Conservation (phyloP, 192 early-diverging fungal species). For the Kappamyces sp. region DNA sequence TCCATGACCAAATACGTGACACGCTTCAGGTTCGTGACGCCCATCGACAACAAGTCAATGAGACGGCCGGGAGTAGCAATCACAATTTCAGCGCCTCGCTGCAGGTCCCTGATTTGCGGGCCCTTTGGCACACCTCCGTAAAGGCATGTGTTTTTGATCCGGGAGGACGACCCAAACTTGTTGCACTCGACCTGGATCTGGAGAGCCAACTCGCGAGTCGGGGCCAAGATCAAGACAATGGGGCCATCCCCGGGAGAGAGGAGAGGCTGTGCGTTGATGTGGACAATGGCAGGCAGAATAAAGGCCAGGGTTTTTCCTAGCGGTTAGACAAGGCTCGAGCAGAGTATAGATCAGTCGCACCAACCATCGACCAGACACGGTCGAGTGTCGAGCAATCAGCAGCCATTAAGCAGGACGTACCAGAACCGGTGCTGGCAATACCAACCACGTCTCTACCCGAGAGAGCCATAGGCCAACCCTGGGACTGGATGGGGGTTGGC, state of each 20-base stretch:
- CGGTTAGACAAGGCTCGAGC: slow-evolving; percentile 70
- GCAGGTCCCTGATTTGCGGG: slow-evolving; percentile 81
- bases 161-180: slow-evolving; percentile 82
- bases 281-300: slow-evolving; percentile 90
- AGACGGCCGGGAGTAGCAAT: slow-evolving; percentile 98
- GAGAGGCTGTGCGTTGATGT: slow-evolving; percentile 95
- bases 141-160: slow-evolving; percentile 89
- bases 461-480: slow-evolving; percentile 98
- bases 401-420: slow-evolving; percentile 16
- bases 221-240: slow-evolving; percentile 90
- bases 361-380: neutral
- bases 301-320: slow-evolving; percentile 83
- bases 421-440: slow-evolving; percentile 48
- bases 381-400: neutral
- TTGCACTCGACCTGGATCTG: slow-evolving; percentile 94
- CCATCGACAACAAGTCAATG: slow-evolving; percentile 90
- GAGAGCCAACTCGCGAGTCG: slow-evolving; percentile 93
- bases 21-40: slow-evolving; percentile 82
- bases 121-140: slow-evolving; percentile 94
- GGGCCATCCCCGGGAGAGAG: slow-evolving; percentile 92
- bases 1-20: slow-evolving; percentile 97
- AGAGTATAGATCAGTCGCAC: slow-evolving; percentile 40
- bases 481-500: slow-evolving; percentile 92
- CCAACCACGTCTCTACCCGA: slow-evolving; percentile 81
- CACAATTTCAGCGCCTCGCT: slow-evolving; percentile 84